Percentiles rank a stretch among this genome's conserved stretches.
Evolutionary conservation across 805 yeast species (phyloP).

Genomic region (Clavispora carvajalis): DNA sequence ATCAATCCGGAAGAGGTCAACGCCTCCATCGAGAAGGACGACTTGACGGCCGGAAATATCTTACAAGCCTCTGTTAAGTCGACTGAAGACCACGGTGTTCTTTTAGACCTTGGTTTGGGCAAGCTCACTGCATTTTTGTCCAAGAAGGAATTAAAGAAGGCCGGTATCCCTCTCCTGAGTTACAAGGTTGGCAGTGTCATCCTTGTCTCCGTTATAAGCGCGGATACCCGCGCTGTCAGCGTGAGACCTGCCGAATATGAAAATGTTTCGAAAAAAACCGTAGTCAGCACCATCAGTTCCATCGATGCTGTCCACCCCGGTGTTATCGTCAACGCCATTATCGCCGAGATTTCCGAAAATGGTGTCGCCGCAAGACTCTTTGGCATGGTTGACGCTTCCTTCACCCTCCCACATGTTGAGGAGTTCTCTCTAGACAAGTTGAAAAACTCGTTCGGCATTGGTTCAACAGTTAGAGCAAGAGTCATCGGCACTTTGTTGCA

Average conservation of each 20-base stretch:
- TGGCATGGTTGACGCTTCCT: conserved; percentile 70
- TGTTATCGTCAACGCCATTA: conserved; percentile 64
- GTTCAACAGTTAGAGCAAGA: conserved; percentile 65
- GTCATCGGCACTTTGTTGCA: conserved; percentile 51
- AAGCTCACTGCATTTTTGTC: conserved; percentile 68
- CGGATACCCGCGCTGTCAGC: conserved; percentile 52
- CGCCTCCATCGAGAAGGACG: conserved; percentile 54
- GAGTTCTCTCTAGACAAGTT: conserved; percentile 42
- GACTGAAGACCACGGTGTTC: conserved; percentile 88
- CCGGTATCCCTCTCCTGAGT: conserved; percentile 28
- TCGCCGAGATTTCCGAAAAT: conserved; percentile 49
- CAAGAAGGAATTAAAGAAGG: conserved; percentile 52
- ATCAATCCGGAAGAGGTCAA: conserved; percentile 75
- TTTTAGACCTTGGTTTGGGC: conserved; percentile 62
- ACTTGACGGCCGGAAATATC: conserved; percentile 53
- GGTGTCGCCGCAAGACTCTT: conserved; percentile 73
- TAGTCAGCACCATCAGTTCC: conserved; percentile 53
- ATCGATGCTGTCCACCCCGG: conserved; percentile 87
- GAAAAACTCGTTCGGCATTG: conserved; percentile 61
- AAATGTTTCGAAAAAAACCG: conserved; percentile 42
- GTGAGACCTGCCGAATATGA: conserved; percentile 43
- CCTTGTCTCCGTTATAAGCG: conserved; percentile 45
- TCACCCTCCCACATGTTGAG: conserved; percentile 62
- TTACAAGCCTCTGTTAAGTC: conserved; percentile 76
- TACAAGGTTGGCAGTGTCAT: conserved; percentile 63